Evolutionary conservation across 306 rosid species (phyloP), one percentile per base, ranked within the genome.

Genomic region (Hippophae rhamnoides): DNA sequence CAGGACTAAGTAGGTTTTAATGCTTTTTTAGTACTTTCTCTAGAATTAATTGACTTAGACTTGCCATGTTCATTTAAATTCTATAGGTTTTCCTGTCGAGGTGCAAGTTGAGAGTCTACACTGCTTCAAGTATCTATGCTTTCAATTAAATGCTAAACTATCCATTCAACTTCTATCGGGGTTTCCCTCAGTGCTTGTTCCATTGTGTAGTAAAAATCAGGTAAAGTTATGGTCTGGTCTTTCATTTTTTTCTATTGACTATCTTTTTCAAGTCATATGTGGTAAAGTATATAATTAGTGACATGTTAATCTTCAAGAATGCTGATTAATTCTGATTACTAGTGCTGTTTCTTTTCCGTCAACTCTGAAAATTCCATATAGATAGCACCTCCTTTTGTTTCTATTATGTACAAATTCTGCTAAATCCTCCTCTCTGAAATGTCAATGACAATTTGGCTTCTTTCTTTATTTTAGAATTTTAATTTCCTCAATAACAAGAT

Each of bases 61-160:
- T 61, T 68, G 52, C 50, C 26, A 52, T 66, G 57, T 57, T 47
- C 55, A 43, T 70, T 79, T 44, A 31, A 23, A 47, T 60, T 65
- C 65, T 77, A 62, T 71, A 92, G 98, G 82, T 67, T 78, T 83
- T 71, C 89, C 95, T 68, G 64, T 65, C 72, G 75, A 80, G n/a
- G 87, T 85, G 47, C 96, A 85, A 81, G 70, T 87, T 63, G 95
- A 83, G 81, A 86, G 94, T 75, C 96, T 92, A 52, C 71, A 78
- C 57, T 85, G 89, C 71, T 85, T 81, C 72, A 71, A 79, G 25
- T 76, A 71, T 73, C 87, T 84, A 58, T 87, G 92, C 69, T 72
- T 56, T 69, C 74, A 76, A 65, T 66, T 84, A 18, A 87, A 82
- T 64, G 84, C 76, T 59, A 70, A 70, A 56, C 71, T 87, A 76